A percentile compares a stretch with the other conserved stretches of the same genome.
Conservation (phyloP, 2,329 filamentous ascomycete genomes). For the Trichocomaceae sp. region DNA sequence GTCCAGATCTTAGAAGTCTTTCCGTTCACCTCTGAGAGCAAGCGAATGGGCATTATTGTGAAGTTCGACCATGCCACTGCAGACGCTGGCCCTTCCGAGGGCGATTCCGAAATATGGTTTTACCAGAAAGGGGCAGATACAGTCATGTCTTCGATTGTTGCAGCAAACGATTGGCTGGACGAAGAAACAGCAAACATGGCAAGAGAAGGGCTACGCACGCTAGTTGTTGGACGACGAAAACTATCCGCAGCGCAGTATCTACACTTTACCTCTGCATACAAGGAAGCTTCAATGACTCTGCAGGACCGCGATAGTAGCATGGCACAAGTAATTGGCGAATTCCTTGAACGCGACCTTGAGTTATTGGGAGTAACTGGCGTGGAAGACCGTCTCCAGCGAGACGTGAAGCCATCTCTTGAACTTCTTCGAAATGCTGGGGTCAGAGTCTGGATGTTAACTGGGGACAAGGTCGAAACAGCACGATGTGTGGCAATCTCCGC, state of each 20-base stretch:
- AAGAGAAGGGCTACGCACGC: slow-evolving; percentile 83
- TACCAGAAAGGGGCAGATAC: slow-evolving; percentile 98
- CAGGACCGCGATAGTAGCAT: slow-evolving; percentile 74
- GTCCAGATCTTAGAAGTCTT: slow-evolving; percentile 91
- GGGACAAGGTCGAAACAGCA: slow-evolving; percentile 96
- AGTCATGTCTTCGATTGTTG: slow-evolving; percentile 94
- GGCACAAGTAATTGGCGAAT: slow-evolving; percentile 69
- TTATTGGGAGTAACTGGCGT: slow-evolving; percentile 95
- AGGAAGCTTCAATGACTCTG: slow-evolving; percentile 73
- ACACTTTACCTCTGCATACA: slow-evolving; percentile 68
- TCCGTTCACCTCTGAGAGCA: slow-evolving; percentile 95
- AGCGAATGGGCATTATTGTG: slow-evolving; percentile 95
- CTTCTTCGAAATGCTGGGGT: slow-evolving; percentile 93
- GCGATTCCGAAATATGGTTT: slow-evolving; percentile 84
- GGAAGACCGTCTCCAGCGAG: slow-evolving; percentile 90
- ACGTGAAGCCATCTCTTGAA: slow-evolving; percentile 93
- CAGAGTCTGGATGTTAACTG: slow-evolving; percentile 99
- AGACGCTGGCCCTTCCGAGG: slow-evolving; percentile 43
- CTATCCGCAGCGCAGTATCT: slow-evolving; percentile 72
- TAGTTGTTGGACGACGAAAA: slow-evolving; percentile 89
- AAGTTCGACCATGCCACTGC: slow-evolving; percentile 64
- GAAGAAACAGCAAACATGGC: slow-evolving; percentile 99
- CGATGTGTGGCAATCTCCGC: slow-evolving; percentile 92
- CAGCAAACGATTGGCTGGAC: slow-evolving; percentile 95
- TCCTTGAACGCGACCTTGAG: slow-evolving; percentile 82